These are phyloP conservation scores for Hibiscus tridactylites DNA, from an alignment of 345 rosid species.

Conservation along the genomic window DNA sequence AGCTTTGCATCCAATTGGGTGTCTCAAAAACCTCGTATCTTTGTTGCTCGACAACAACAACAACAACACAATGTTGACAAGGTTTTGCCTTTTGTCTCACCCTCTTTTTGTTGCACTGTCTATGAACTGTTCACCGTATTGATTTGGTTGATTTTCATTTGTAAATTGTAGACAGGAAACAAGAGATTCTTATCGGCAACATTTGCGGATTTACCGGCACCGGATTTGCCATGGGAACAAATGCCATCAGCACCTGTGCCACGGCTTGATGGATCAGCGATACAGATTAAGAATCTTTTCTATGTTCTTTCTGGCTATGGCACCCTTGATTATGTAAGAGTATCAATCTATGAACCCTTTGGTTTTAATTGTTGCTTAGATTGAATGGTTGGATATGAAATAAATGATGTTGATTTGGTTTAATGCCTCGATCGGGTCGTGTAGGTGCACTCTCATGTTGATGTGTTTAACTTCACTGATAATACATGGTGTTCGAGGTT, in stretches of 20 bases:
- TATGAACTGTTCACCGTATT: neutral
- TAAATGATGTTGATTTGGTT: too few species aligned
- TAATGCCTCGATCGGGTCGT: neutral
- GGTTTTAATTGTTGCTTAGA: too few species aligned
- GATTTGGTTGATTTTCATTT: neutral
- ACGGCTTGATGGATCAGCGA: slow-evolving; percentile 73
- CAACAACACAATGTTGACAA: slow-evolving; percentile 2
- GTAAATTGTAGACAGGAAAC: slow-evolving; percentile 25
- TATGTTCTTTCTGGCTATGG: slow-evolving; percentile 73
- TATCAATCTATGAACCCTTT: neutral
- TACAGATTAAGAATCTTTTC: slow-evolving; percentile 60
- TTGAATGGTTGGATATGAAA: too few species aligned
- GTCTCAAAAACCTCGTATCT: slow-evolving; percentile 17
- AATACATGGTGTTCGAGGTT: slow-evolving; percentile 59
- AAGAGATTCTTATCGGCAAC: slow-evolving; percentile 45
- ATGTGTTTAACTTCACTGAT: slow-evolving; percentile 58
- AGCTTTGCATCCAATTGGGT: slow-evolving; percentile 38
- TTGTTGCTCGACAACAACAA: slow-evolving; percentile 15
- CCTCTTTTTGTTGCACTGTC: neutral
- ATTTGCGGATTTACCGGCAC: slow-evolving; percentile 71
- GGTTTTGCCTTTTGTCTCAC: slow-evolving; percentile 15
- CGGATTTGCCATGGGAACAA: slow-evolving; percentile 64
- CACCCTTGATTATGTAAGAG: slow-evolving; percentile 49
- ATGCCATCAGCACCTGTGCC: slow-evolving; percentile 83
- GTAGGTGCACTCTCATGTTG: slow-evolving; percentile 84